Base-by-base conservation (phyloP, 176 grass and related monocot genomes). In the Musa acuminata region DNA sequence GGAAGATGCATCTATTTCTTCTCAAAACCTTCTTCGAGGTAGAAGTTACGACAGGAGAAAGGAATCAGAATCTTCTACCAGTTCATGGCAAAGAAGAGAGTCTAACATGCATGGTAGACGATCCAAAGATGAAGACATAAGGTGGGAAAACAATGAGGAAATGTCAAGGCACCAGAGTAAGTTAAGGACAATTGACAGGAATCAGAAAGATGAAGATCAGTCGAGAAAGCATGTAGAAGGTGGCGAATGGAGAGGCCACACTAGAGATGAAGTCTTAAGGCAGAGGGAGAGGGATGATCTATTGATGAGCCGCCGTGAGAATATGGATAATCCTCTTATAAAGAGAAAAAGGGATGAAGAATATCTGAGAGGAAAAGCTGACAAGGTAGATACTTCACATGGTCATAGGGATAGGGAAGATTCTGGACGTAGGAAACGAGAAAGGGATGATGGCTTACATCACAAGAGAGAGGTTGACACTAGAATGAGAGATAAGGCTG, bases 311-410 rank as follows among this genome's bases (percentile, higher is more conserved):
- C 82, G 71, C 55, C 87, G 71, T 72, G 90, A 89, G 79, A 85
- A 35, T 75, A 82, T 82, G 62, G 87, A 93, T 63, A 86, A 95
- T 81, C 78, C 84, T 75, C 72, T 86, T 74, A 87, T 91, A 53
- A 93, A 91, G 73, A 99, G 86, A 83, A 86, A 82, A 72, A 94
- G 85, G 83, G 91, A 99, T 21, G 90, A 91, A 64, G 96, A 95
- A 80, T 78, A 73, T 62, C 66, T 78, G 77, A 99, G 88, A 77
- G 82, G 82, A 70, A 94, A 99, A 82, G 52, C 79, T 72, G 91
- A 89, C 60, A 94, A 78, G 82, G 84, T 94, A 73, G 90, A 89
- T 35, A 19, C 35, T 54, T 58, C 55, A 9, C 87, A 88, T 49
- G 66, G 87, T 80, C 76, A 86, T 59, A 91, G 84, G 77, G 83